Evolutionary conservation across 2,329 filamentous ascomycete genomes (phyloP).

Genomic region (Talaromyces sp.): DNA sequence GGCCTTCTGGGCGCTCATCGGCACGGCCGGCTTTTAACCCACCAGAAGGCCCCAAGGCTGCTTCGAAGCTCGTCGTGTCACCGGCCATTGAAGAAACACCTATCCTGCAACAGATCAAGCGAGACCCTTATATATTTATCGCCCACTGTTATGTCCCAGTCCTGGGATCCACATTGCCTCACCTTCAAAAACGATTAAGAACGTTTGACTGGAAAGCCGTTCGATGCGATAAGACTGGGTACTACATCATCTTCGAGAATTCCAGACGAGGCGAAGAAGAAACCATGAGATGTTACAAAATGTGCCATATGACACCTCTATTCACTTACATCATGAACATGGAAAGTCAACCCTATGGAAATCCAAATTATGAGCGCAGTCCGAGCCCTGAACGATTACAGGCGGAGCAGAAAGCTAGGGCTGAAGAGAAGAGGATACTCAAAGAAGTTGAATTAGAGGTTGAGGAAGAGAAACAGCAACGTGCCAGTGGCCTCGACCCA

Average conservation of each 20-base stretch:
- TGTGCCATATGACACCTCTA: slow-evolving; percentile 75
- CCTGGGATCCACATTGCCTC: slow-evolving; percentile 76
- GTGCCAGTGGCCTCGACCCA: slow-evolving; percentile 87
- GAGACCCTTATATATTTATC: slow-evolving; percentile 87
- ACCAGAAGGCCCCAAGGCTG: slow-evolving; percentile 40
- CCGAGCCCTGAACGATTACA: slow-evolving; percentile 44
- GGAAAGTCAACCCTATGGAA: slow-evolving; percentile 71
- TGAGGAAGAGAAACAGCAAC: slow-evolving; percentile 84
- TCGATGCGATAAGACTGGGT: slow-evolving; percentile 78
- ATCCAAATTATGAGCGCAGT: slow-evolving; percentile 58
- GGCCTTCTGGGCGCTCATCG: slow-evolving; percentile 62
- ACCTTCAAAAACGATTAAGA: slow-evolving; percentile 86
- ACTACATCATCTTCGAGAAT: slow-evolving; percentile 87
- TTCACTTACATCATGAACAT: slow-evolving; percentile 94
- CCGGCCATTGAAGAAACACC: slow-evolving; percentile 63
- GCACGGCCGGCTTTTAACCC: slow-evolving; percentile 33
- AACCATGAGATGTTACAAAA: slow-evolving; percentile 72
- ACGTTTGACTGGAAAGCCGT: slow-evolving; percentile 78
- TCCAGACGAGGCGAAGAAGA: slow-evolving; percentile 73
- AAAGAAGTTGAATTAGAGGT: slow-evolving; percentile 76
- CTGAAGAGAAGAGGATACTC: slow-evolving; percentile 63
- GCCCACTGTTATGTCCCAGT: slow-evolving; percentile 83
- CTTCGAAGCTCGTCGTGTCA: slow-evolving; percentile 35
- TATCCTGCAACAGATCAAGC: slow-evolving; percentile 66
- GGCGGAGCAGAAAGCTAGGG: slow-evolving; percentile 55